phyloP scores from a whole-genome alignment of 129 eudicot species.

The Flaveria trinervia region DNA sequence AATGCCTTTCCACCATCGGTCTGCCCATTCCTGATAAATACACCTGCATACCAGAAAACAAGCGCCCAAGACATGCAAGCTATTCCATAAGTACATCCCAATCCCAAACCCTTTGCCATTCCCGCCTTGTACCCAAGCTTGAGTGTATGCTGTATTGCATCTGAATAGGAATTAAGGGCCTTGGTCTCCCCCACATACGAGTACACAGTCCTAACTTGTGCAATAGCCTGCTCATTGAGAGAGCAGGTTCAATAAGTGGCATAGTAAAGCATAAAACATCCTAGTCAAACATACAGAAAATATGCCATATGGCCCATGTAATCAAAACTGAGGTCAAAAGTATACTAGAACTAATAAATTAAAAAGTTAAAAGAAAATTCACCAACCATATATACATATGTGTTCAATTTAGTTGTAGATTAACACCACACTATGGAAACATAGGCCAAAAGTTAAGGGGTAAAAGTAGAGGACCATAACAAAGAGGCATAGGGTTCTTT shows the following conservation, averaged over 20 bases:
- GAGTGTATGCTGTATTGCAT: slow-evolving; percentile 87
- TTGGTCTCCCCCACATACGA: slow-evolving; percentile 96
- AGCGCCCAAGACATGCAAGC: slow-evolving; percentile 99
- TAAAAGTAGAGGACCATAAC: slow-evolving; percentile 18
- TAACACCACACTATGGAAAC: slow-evolving; percentile 34
- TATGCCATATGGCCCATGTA: neutral
- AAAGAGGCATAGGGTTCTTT: slow-evolving; percentile 28
- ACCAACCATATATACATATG: slow-evolving; percentile 11
- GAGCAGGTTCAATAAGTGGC: neutral
- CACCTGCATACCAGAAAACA: slow-evolving; percentile 99
- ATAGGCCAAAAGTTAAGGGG: slow-evolving; percentile 32
- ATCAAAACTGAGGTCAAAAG: neutral
- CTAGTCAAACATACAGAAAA: slow-evolving; percentile 13
- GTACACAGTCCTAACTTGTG: slow-evolving; percentile 97
- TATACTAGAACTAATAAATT: neutral
- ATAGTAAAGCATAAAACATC: slow-evolving; percentile 16
- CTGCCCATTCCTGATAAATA: slow-evolving; percentile 90
- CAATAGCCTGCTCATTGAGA: slow-evolving; percentile 65
- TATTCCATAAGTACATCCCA: slow-evolving; percentile 97
- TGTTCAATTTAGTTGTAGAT: slow-evolving; percentile 11
- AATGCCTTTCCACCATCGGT: slow-evolving; percentile 97
- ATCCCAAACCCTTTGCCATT: slow-evolving; percentile 98
- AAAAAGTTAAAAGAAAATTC: neutral
- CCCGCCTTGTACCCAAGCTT: slow-evolving; percentile 99
- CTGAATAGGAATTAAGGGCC: slow-evolving; percentile 88